Conservation (phyloP, 2,329 filamentous ascomycete genomes). For the Lachnum nothofagi region DNA sequence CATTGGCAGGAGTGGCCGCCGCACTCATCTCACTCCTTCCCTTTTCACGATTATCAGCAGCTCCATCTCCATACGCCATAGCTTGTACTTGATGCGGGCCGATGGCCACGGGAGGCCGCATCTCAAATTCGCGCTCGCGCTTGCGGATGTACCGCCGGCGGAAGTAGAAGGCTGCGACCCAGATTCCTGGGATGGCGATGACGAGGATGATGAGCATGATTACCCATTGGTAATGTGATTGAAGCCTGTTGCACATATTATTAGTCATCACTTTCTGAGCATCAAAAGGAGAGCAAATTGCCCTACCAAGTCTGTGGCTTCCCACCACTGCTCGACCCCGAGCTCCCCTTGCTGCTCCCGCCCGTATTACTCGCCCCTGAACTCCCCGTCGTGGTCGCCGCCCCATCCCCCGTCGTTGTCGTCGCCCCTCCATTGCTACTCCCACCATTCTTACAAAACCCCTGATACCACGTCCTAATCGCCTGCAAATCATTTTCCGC, state of each 20-base stretch:
- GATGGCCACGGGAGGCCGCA: conserved; percentile 34
- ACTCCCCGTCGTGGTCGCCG: conserved; percentile 4
- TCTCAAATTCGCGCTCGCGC: conserved; percentile 48
- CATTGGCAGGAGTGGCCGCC: conserved; percentile 15
- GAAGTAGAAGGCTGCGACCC: conserved; percentile 63
- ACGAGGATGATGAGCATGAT: conserved; percentile 73
- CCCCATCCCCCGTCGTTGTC: conserved; percentile 19
- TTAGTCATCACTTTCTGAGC: conserved; percentile 4
- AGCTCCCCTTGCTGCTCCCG: neutral
- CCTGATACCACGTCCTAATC: conserved; percentile 66
- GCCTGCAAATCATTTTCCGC: conserved; percentile 43
- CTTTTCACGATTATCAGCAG: conserved; percentile 6
- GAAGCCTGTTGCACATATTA: conserved; percentile 47
- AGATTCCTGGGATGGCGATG: conserved; percentile 62
- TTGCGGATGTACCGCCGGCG: conserved; percentile 69
- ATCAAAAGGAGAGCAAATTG: neutral
- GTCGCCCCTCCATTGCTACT: conserved; percentile 19
- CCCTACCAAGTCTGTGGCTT: conserved; percentile 15
- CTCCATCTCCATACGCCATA: conserved; percentile 18
- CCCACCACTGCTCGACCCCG: neutral
- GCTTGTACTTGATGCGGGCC: conserved; percentile 35
- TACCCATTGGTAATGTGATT: conserved; percentile 72
- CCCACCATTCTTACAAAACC: conserved; percentile 54
- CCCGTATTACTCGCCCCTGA: conserved; percentile 13
- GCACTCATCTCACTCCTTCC: conserved; percentile 1